Evolutionary conservation across 306 rosid species (phyloP), one percentile per base, ranked within the genome.

Genomic region (Crotalaria pallida): DNA sequence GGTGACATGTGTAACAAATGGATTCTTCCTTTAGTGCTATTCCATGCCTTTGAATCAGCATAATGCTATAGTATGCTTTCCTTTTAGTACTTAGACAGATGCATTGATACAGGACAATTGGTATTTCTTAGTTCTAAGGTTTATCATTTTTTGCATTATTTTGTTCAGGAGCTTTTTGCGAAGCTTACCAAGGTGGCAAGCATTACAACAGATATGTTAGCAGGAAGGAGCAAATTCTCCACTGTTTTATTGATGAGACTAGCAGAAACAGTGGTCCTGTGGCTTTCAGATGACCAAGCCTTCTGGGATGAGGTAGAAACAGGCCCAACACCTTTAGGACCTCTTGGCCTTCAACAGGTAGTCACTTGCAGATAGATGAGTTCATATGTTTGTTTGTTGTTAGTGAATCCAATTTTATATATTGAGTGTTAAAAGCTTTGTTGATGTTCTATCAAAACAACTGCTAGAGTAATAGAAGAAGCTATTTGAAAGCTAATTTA

Each of bases 311-410:
- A 88, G 10, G 53, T 88, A 29, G 97, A 93, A 78, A 49, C 79
- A 15, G 94, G 90, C 2, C 72, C 86, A 65, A 74, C 71, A 0
- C 84, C 94, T 62, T 80, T 94, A 66, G 98, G 98, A 70, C 88
- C 92, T 61, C 76, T 84, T 8, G 98, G 98, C 75, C 94, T 90
- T 76, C 98, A 87, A 80, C 98, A 93, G 92, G 97, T 90, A 80
- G 4, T 24, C 26, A 47, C 50, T 58, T 10, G 48, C 58, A 49
- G 7, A 78, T 27, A 49, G 7, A 78, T 27, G 4, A 45, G 12
- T 53, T 52, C 47, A 13, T 44, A 10, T 50, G 19, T 6, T 61
- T 17, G 8, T 55, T 49, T 33, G 16, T 21, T 43, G 59, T 31
- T 38, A 53, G 21, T 43, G 29, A n/a, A 11, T 53, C 18, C 50